phyloP scores from a whole-genome alignment of 2,329 filamentous ascomycete genomes.

The Aureobasidium sp. region DNA sequence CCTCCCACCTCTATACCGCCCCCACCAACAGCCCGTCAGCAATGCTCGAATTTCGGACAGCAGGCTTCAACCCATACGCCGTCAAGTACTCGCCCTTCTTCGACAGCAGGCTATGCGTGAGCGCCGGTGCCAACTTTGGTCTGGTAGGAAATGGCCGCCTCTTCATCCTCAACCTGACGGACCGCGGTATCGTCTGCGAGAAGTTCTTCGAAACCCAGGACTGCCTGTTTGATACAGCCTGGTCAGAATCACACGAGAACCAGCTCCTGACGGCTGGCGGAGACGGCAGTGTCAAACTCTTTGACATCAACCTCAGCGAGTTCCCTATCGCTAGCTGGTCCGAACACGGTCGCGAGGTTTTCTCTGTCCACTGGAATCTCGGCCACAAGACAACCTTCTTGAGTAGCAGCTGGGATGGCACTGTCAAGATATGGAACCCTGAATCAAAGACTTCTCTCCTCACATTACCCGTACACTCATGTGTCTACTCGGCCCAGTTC shows the following conservation, averaged over 20 bases:
- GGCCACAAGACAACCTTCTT: constrained; percentile 84
- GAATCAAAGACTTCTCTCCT: constrained; percentile 58
- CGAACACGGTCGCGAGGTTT: constrained; percentile 88
- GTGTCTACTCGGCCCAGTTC: constrained; percentile 89
- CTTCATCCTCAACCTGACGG: constrained; percentile 73
- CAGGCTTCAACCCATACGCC: constrained; percentile 91
- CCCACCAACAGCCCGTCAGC: not conserved
- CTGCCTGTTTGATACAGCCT: constrained; percentile 86
- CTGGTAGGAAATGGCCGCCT: constrained; percentile 92
- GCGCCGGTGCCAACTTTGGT: constrained; percentile 87
- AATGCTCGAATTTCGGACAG: constrained; percentile 92
- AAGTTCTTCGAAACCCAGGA: constrained; percentile 97
- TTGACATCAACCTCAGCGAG: constrained; percentile 69
- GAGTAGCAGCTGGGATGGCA: constrained; percentile 92
- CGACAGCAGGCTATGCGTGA: constrained; percentile 86
- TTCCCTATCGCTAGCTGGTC: constrained; percentile 89
- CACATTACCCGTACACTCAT: constrained; percentile 84
- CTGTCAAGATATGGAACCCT: constrained; percentile 91
- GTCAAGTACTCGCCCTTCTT: constrained; percentile 99
- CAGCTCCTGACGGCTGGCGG: constrained; percentile 83
- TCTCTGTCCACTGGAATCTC: constrained; percentile 87
- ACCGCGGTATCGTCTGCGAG: constrained; percentile 73
- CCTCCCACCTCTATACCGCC: not conserved
- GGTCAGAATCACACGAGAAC: constrained; percentile 97
- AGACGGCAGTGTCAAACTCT: constrained; percentile 91